Base-by-base conservation (phyloP, 768 basidiomycete species). In the Lactarius hatsudake region DNA sequence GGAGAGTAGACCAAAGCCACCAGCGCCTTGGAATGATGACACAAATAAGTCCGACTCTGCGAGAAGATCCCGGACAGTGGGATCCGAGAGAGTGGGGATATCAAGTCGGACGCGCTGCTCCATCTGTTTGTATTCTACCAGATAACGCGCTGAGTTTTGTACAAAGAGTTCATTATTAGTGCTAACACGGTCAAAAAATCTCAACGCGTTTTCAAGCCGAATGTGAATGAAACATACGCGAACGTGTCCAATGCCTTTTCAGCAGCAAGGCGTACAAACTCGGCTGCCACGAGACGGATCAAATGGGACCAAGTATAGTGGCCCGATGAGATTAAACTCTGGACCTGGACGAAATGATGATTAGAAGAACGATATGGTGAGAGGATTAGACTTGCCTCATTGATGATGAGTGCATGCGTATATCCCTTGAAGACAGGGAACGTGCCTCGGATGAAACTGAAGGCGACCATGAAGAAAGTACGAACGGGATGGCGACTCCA, bases 41-140 rank as follows among this genome's bases (percentile, higher is more conserved):
- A 89, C 88, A 73, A 94, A 94, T 40, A 91, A 82, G 74, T 94
- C 92, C 45, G 92, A 90, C 77, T 94, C 91, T 67, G 90, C 88
- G n/a, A 94, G 81, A 53, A 93, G 84, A 74, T 92, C 90, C 66
- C 89, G 87, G 28, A 89, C 81, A 66, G 79, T 74, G 58, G 91
- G 88, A 73, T 92, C 90, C 63, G 87, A 80, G 61, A 94, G 82
- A 10, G 92, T 90, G 64, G 91, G 91, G 45, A 91, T 81, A 73
- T 94, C 91, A 64, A 93, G 83, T 53, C 84, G 85, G 23, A 93
- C 80, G 65, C 91, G 86, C 71, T 89, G 88, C 71, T 88, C 85
- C 76, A 93, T 82, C 74, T 93, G 91, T 65, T 88, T 84, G 73
- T 88, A 87, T 75, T 93, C 92, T 71, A 93, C 85, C 62, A 84